Evolutionary conservation across 805 yeast genomes (phyloP), one percentile per base, ranked within the genome.

Genomic region (Grigorovia humatica): DNA sequence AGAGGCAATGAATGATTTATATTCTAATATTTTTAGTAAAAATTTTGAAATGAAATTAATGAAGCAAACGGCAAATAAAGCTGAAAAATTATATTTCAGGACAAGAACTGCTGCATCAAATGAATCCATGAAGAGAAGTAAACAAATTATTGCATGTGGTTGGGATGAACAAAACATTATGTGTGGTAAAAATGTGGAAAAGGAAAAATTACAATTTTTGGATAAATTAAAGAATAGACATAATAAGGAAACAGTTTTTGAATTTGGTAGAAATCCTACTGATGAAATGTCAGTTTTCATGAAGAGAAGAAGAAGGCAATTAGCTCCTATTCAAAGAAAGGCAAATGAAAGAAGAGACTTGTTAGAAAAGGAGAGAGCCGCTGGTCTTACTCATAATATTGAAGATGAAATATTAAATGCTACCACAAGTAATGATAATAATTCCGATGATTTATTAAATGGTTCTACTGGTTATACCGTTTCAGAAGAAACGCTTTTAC

Each of bases 231-330:
- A 80, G 54, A 77, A 86, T 58, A 75, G 96, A 63, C 67, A 73
- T 44, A 73, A 80, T 48, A 84, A 87, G 60, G 98, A 93, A 65
- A 93, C 99, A 0, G 97, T 93, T 3, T 93, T 93, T 65, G 99
- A 93, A 68, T 85, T 89, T 68, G 79, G 82, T 54, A 80, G 82
- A 61, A 73, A 75, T 49, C 76, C 74, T 48, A 87, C 82, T 57
- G 83, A 83, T 56, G 78, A 82, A 48, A 74, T 88, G 63, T 83
- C 86, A 43, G 83, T 83, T 50, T 74, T 93, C 63, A 93, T 93
- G 99, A 77, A 82, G 56, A 80, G 81, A 54, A 76, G 98, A 73
- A 77, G 99, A 66, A 76, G 75, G 54, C 96, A 90, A 65, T 75
- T 91, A 52, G 96, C 95, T 0, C 95, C 95, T 11, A 80, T 90